phyloP scores from a whole-genome alignment of 2,329 filamentous ascomycete genomes.

The Aspergillus jensenii region DNA sequence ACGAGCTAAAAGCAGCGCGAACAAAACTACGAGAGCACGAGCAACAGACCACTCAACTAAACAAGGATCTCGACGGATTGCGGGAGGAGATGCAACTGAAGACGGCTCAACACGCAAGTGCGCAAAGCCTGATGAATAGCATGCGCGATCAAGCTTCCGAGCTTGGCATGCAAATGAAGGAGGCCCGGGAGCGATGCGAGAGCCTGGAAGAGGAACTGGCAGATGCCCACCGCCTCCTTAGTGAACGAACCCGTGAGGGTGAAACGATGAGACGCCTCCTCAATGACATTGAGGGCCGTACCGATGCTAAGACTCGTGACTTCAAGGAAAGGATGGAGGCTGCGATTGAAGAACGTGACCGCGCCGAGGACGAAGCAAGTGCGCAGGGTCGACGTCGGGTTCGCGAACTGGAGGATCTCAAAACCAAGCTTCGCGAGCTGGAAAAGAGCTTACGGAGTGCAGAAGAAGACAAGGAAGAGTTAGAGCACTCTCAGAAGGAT shows the following conservation, averaged over 20 bases:
- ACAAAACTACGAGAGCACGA: constrained; percentile 71
- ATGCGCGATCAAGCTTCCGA: constrained; percentile 93
- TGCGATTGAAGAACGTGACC: constrained; percentile 89
- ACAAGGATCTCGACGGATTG: constrained; percentile 65
- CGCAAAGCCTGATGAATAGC: constrained; percentile 80
- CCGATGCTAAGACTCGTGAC: constrained; percentile 79
- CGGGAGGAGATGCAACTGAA: constrained; percentile 83
- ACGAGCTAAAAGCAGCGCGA: constrained; percentile 61
- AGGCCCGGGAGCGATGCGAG: constrained; percentile 77
- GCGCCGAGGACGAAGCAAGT: constrained; percentile 85
- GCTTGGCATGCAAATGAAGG: constrained; percentile 86
- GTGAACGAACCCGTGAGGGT: constrained; percentile 83
- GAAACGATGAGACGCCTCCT: constrained; percentile 93
- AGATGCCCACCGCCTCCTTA: constrained; percentile 82
- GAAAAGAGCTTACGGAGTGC: constrained; percentile 74
- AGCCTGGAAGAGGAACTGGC: constrained; percentile 87
- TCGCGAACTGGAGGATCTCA: constrained; percentile 84
- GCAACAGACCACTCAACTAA: constrained; percentile 67
- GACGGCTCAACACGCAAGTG: constrained; percentile 78
- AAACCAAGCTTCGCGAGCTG: constrained; percentile 73
- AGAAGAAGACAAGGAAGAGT: constrained; percentile 72
- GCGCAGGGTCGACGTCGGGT: constrained; percentile 72
- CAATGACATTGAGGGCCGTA: constrained; percentile 78
- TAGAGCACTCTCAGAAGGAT: constrained; percentile 71
- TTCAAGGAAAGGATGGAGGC: constrained; percentile 86